Evolutionary conservation across 2,329 filamentous ascomycete genomes (phyloP).

Genomic region (Colletotrichum sp.): DNA sequence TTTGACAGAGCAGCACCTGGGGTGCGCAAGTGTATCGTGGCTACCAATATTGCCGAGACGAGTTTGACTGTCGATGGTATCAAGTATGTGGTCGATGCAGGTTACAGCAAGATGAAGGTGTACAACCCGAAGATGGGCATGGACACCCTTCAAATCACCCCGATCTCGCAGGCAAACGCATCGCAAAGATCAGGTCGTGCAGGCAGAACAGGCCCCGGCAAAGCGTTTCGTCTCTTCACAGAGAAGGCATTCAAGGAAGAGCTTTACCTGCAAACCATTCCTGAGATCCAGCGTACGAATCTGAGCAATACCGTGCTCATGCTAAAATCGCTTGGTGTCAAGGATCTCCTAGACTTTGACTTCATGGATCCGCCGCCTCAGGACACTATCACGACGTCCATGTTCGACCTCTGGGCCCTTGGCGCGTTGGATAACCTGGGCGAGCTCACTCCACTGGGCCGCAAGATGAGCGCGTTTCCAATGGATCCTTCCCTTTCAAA

Average conservation of each 20-base stretch:
- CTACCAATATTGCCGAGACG: constrained; percentile 98
- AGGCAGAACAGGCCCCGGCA: constrained; percentile 92
- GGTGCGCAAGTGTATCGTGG: constrained; percentile 95
- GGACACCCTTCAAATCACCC: constrained; percentile 97
- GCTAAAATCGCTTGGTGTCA: constrained; percentile 92
- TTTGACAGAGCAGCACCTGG: constrained; percentile 91
- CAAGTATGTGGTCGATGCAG: constrained; percentile 97
- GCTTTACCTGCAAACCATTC: constrained; percentile 95
- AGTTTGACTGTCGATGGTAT: constrained; percentile 98
- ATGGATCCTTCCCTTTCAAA: constrained; percentile 98
- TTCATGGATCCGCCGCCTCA: constrained; percentile 99
- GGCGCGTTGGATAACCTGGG: constrained; percentile 94
- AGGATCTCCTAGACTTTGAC: constrained; percentile 93
- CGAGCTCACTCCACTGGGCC: constrained; percentile 84
- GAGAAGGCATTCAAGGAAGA: constrained; percentile 96
- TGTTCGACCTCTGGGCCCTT: constrained; percentile 97
- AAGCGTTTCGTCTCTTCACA: constrained; percentile 92
- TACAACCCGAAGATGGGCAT: constrained; percentile 99
- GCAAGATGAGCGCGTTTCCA: constrained; percentile 95
- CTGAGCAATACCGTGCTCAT: constrained; percentile 93
- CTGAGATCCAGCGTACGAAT: constrained; percentile 96
- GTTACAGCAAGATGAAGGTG: constrained; percentile 97
- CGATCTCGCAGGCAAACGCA: constrained; percentile 95
- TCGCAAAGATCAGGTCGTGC: constrained; percentile 93
- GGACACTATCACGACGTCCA: constrained; percentile 94